Evolutionary conservation across 177 flowering plant species (phyloP).

Genomic region (Vitis hybrid): DNA sequence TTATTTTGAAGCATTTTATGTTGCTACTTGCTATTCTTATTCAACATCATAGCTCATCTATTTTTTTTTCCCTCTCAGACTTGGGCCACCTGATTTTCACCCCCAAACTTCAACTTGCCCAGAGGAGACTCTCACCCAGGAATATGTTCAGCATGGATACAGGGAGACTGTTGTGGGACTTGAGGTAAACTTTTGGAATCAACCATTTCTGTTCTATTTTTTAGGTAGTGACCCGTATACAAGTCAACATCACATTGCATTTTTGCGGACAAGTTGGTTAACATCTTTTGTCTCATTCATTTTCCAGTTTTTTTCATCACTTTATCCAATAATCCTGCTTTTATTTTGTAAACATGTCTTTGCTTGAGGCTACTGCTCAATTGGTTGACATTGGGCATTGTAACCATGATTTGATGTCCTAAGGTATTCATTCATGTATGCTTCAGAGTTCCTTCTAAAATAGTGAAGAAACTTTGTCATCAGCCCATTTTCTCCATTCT

Average conservation of each 20-base stretch:
- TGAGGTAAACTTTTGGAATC: conserved; percentile 56
- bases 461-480: neutral
- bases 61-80: conserved; percentile 34
- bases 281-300: neutral
- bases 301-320: neutral
- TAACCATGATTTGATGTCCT: neutral
- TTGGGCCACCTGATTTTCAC: conserved; percentile 93
- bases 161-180: conserved; percentile 91
- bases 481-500: too few species aligned
- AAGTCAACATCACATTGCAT: neutral
- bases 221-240: neutral
- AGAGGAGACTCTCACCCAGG: conserved; percentile 88
- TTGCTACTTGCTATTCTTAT: neutral
- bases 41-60: neutral
- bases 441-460: neutral
- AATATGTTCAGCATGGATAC: conserved; percentile 84
- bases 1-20: neutral
- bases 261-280: neutral
- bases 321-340: neutral
- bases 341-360: neutral
- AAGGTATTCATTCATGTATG: neutral
- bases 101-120: conserved; percentile 84
- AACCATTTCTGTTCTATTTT: neutral
- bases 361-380: neutral
- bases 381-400: neutral